Evolutionary conservation across 2,329 filamentous ascomycete genomes (phyloP).

Genomic region (Beauveria varroae): DNA sequence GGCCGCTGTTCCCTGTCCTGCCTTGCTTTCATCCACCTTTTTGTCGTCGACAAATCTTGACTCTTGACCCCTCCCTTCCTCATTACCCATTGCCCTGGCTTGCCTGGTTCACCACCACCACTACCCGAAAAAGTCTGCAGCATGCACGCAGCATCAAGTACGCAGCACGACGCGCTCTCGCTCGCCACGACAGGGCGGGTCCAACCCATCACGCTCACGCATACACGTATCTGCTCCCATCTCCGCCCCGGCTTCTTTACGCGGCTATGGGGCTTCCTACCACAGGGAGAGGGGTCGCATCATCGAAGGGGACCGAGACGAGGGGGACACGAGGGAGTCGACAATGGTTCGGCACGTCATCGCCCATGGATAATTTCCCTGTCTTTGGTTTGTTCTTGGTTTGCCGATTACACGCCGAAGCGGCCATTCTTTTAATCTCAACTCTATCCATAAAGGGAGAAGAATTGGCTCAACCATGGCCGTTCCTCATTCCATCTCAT

Average conservation of each 20-base stretch:
- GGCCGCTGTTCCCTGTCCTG: not conserved
- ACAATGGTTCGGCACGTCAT: conserved; percentile 1
- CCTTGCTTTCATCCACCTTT: not conserved
- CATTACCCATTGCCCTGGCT: not conserved
- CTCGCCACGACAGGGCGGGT: not conserved
- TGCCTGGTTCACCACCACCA: not conserved
- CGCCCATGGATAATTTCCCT: not conserved
- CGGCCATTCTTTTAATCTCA: no score
- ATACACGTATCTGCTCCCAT: not conserved
- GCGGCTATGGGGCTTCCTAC: not conserved
- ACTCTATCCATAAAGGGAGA: not conserved
- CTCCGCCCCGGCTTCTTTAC: conserved; percentile 1
- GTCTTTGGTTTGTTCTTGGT: no score
- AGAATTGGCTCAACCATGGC: not conserved
- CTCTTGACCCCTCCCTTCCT: not conserved
- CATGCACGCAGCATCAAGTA: not conserved
- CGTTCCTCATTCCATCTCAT: not conserved
- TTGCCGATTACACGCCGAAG: no score
- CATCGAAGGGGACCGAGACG: not conserved
- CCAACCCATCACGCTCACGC: not conserved
- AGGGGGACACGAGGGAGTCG: not conserved
- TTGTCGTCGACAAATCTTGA: no score
- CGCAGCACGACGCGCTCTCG: not conserved
- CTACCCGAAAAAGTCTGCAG: not conserved
- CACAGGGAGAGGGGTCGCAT: not conserved